A percentile compares a stretch with the other conserved stretches of the same genome.
phyloP scores from a whole-genome alignment of 768 basidiomycete species.

The Rhizopogon sp. region DNA sequence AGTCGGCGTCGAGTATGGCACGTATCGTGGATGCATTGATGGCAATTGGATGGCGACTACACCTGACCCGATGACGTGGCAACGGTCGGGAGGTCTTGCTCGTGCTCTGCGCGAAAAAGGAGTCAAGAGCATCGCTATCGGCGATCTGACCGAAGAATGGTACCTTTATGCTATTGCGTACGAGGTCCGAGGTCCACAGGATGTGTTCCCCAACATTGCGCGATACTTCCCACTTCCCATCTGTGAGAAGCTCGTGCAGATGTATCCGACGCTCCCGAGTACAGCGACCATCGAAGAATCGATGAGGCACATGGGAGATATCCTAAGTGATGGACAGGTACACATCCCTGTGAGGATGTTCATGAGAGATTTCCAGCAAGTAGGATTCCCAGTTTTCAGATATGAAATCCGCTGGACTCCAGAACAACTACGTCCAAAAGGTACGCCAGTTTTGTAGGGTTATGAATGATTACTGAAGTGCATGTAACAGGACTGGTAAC shows the following conservation, averaged over 20 bases:
- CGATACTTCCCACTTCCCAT: constrained; percentile 55
- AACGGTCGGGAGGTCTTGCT: constrained; percentile 57
- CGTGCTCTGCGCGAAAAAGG: constrained; percentile 50
- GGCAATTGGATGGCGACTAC: constrained; percentile 49
- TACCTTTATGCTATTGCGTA: constrained; percentile 72
- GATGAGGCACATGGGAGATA: constrained; percentile 48
- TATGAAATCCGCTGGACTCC: constrained; percentile 72
- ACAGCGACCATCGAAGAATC: constrained; percentile 39
- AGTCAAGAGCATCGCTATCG: constrained; percentile 56
- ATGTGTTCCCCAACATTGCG: constrained; percentile 53
- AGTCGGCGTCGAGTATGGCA: constrained; percentile 49
- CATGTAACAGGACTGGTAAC: constrained; percentile 55
- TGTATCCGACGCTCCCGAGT: constrained; percentile 38
- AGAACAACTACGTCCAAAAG: constrained; percentile 48
- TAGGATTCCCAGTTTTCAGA: constrained; percentile 58
- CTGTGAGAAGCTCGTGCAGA: constrained; percentile 38
- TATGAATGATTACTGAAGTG: not conserved
- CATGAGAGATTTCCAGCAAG: constrained; percentile 49
- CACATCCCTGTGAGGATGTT: constrained; percentile 63
- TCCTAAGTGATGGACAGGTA: constrained; percentile 59
- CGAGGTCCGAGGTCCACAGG: constrained; percentile 42
- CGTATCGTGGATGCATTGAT: constrained; percentile 65
- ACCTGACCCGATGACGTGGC: constrained; percentile 64
- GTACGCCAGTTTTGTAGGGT: constrained; percentile 22
- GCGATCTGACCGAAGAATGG: constrained; percentile 74